Base-by-base conservation (phyloP, 768 basidiomycete genomes). In the Auricularia sp. region DNA sequence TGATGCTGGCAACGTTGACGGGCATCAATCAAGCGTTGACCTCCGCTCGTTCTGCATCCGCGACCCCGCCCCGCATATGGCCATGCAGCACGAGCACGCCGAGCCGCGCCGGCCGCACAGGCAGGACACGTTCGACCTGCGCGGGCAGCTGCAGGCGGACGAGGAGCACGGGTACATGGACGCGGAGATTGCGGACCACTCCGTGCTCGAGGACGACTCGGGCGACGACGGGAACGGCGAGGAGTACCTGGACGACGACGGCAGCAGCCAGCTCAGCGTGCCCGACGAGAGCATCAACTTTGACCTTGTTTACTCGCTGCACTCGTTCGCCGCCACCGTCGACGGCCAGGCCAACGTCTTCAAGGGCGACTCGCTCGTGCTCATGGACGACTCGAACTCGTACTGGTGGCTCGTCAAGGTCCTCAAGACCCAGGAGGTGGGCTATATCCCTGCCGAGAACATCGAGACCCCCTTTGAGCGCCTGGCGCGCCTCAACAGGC, bases 331-430 rank as follows among this genome's bases (percentile, higher is more conserved):
- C 3, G 97, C 97, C 0, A 98, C 97, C 0, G 95, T 98, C 42
- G 96, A 98, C 71, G 97, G 97, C 33, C 97, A 99, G 77, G 97
- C 97, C 2, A 97, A 91, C 68, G 97, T 99, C 68, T 92, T 97
- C 75, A 98, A 98, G 76, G 97, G 97, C 33, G 96, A 99, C 80
- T 91, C 91, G 67, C 82, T 99, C 58, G 88, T 93, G 72, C 80
- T 99, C 54, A 93, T 98, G 84, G 97, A 99, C 77, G 97, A 99
- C 74, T 93, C 88, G 64, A 98, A 99, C 75, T 93, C 91, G 76
- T 99, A 99, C 77, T 98, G 97, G 97, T 98, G 97, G 97, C 90
- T 98, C 61, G 96, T 99, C 7, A 86, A 94, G 59, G 97, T 99
- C 8, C 86, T 99, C 67, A 98, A 98, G 78, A 98, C 96, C 7